Base-by-base conservation (phyloP, 176 grass and related monocot genomes). In the Tillandsia fasciculata region DNA sequence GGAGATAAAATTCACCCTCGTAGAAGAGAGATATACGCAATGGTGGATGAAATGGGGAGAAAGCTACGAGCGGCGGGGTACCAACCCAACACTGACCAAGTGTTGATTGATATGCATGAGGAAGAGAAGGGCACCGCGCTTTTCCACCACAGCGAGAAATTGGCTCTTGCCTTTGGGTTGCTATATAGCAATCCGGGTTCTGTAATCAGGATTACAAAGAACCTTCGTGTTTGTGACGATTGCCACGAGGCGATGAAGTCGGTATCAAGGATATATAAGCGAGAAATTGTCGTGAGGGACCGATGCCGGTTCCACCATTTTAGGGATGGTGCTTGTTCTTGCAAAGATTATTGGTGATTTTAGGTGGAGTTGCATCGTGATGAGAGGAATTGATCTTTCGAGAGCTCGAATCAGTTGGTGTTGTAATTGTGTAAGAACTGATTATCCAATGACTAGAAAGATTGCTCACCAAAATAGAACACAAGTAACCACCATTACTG, bases 81-180 rank as follows among this genome's bases (percentile, higher is more conserved):
- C 54, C 26, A 17, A 73, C 56, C 53, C 20, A 64, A n/a, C 14
- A 73, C 54, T 14, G 71, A 63, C 18, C 54, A 73, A 64, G 53
- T 73, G 13, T 49, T 73, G 71, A 73, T 73, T 28, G 56, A 73
- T 7, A 73, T 64, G 71, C 54, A 73, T 64, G 56, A 63, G 57
- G 71, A 42, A 57, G 52, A 72, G 20, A 72, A 72, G 49, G 51
- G 24, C 13, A 48, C 52, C 47, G 26, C 70, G 9, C 52, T 72
- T 57, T 10, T 48, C 53, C 70, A 72, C 22, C 70, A 72, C 29
- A 72, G 70, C 6, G 70, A 72, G 70, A 72, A 72, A 52, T 58
- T 59, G 26, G 70, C 52, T 56, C 24, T 72, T 58, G 26, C 70
- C 17, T 72, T 72, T 22, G 70, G 70, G 33, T 58, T 72, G 70